Base-by-base conservation (phyloP, 192 early-diverging fungal species). In the Diversispora eburnea region DNA sequence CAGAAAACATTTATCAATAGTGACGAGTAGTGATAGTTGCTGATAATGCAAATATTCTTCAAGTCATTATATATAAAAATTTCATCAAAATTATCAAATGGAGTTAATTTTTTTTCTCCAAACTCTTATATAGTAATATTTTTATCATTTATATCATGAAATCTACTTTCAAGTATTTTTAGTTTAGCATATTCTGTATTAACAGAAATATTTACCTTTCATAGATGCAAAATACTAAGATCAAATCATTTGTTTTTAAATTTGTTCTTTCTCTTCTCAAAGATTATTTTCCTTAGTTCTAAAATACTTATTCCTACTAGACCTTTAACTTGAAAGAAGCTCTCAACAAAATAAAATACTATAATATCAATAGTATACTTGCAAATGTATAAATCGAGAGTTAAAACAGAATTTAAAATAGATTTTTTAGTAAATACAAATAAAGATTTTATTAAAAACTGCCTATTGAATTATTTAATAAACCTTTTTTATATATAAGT, bases 131-230 rank as follows among this genome's bases (percentile, higher is more conserved):
- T 69, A 69, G 19, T 69, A 69, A 2, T 69, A 69, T 69, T 20
- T 69, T 69, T 51, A 52, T 69, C 8, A 8, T 33, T 10, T 7
- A 60, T 60, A 60, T 60, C 25, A 69, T 39, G 5, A 25, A 25
- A 69, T 69, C 67, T 69, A 51, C 52, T 69, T 69, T 69, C 20
- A 69, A 69, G 67, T 55, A 22, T 69, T 55, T 46, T 69, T 22
- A 69, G 67, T 69, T 69, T 69, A 69, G 17, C 22, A 22, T 69
- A 54, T 10, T 54, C 67, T 55, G 49, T 46, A 69, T 69, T 42
- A 5, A 3, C 47, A 69, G 67, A 51, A 69, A 69, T 69, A 55
- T 69, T 17, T 51, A 69, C 67, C 67, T 55, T 55, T 22, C 49
- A 69, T 69, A 69, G 51, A 3, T 41, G 25, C 67, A 69, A 69